Base-by-base conservation (phyloP, 2,329 filamentous ascomycete species). In the Ascochyta lentis region DNA sequence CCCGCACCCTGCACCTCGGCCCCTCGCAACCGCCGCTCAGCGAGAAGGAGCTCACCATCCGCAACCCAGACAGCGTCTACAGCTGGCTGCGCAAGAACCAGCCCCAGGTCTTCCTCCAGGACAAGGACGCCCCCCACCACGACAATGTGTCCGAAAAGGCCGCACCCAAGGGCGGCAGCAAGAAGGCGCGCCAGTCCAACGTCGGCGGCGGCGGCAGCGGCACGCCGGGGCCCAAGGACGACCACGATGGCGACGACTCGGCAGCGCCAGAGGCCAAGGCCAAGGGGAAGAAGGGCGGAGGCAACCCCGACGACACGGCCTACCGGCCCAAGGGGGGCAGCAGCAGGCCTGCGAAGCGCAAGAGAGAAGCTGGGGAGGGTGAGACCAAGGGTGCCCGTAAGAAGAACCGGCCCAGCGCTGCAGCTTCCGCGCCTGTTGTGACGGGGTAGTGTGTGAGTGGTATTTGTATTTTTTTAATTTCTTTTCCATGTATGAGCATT, bases 71-170 rank as follows among this genome's bases (percentile, higher is more conserved):
- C 38, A 96, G 91, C 56, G 93, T 96, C 3, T 96, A 96, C 79
- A 97, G 96, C 75, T 99, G 95, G 95, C 84, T 99, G 12, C 86
- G 91, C 60, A 88, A 91, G 71, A 84, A 96, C 75, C 88, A 91
- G 56, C 90, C 92, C 3, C 88, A 94, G 74, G 88, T 92, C 44
- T 93, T 96, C 78, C 79, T 96, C 19, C 89, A 96, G 73, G 90
- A 92, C 67, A 85, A 87, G 63, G 80, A 79, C 56, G 66, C 66
- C 6, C 58, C 58, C 9, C 70, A 74, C 49, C 75, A 72, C 48
- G 76, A 79, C 47, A 76, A 76, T 54, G 33, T 69, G 41, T 70
- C 73, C 0, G 72, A 72, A 49, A 73, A 73, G 58, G 66, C 65
- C 15, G 66, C 68, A 4, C 65, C 70, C 26, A 64, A 64, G 31